Percentiles rank a stretch among this genome's conserved stretches.
Conservation (phyloP, 2,329 filamentous ascomycete species). For the Cylindrodendrum hubeiense region DNA sequence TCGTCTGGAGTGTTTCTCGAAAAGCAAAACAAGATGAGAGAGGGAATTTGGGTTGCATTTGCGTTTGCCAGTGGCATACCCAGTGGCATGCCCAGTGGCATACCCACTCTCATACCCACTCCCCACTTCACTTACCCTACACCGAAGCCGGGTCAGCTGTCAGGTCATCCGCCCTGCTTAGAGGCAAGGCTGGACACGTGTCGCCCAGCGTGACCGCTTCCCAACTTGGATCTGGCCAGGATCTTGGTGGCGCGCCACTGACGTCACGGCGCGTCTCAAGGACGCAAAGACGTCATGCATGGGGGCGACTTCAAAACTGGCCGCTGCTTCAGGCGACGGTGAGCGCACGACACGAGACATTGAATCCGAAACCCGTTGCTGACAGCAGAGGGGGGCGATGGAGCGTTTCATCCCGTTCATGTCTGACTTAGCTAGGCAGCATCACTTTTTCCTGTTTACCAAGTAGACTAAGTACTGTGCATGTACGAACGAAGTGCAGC, state of each 20-base stretch:
- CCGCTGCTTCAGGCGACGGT: slow-evolving; percentile 38
- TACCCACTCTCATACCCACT: no score
- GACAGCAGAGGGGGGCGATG: not conserved
- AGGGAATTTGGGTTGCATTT: not conserved
- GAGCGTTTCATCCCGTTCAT: not conserved
- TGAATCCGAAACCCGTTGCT: slow-evolving; percentile 14
- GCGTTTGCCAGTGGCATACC: not conserved
- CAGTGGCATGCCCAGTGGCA: not conserved
- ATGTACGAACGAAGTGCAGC: not conserved
- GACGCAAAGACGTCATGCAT: slow-evolving; percentile 43
- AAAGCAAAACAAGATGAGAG: not conserved
- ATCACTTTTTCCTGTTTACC: not conserved
- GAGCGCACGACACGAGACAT: slow-evolving; percentile 29
- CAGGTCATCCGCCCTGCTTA: slow-evolving; percentile 21
- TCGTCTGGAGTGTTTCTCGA: not conserved
- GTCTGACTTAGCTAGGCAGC: not conserved
- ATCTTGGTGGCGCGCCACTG: slow-evolving; percentile 46
- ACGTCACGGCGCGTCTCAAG: slow-evolving; percentile 39
- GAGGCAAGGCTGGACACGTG: slow-evolving; percentile 39
- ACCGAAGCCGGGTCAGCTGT: slow-evolving; percentile 2
- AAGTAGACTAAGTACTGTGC: not conserved
- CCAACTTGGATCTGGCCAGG: slow-evolving; percentile 46
- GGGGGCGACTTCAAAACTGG: slow-evolving; percentile 33
- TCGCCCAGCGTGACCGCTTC: slow-evolving; percentile 40
- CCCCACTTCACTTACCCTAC: slow-evolving; percentile 20